Base-by-base conservation (phyloP, 805 yeast genomes). In the Lipomyces sp. region DNA sequence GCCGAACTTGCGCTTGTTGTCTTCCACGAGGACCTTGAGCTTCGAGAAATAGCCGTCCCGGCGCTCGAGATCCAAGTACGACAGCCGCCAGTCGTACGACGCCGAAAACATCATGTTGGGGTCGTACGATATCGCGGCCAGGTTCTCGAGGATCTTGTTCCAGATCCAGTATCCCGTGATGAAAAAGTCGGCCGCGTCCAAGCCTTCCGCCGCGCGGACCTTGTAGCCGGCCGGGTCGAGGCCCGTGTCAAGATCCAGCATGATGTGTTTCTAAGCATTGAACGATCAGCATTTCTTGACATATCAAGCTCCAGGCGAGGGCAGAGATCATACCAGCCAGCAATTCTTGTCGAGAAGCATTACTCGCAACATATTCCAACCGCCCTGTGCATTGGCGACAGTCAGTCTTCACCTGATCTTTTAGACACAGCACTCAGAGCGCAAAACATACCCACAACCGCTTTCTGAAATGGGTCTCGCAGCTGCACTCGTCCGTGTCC, bases 151-250 rank as follows among this genome's bases (percentile, higher is more conserved):
- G 45, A 93, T 80, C 66, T 93, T 93, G 66, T 87, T 88, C 98
- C 98, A 93, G 62, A 93, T 87, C 98, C 98, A 93, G 68, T 93
- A 93, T 0, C 98, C 98, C 16, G 97, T 86, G 68, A 93, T 82
- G 63, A 93, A 93, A 68, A 88, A 93, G 69, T 93, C 98, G 0
- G 96, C 93, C 1, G 96, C 93, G 62, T 90, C 97, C 66, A 93
- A 86, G 0, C 98, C 98, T 66, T 86, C 95, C 0, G 96, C 91
- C 0, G 98, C 95, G 49, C 98, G 74, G 23, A 93, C 65, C 60
- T 76, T 84, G 60, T 86, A 77, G 46, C 85, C 78, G 1, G 85
- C 84, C 0, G 98, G 98, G 66, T 93, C 98, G 23, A 93, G 70
- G 0, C 98, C 98, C 0, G 98, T 93, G 49, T 80, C 82, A 0